Percentiles rank a stretch among this genome's conserved stretches.
phyloP scores from a whole-genome alignment of 345 rosid genomes.

The Camelina sativa region DNA sequence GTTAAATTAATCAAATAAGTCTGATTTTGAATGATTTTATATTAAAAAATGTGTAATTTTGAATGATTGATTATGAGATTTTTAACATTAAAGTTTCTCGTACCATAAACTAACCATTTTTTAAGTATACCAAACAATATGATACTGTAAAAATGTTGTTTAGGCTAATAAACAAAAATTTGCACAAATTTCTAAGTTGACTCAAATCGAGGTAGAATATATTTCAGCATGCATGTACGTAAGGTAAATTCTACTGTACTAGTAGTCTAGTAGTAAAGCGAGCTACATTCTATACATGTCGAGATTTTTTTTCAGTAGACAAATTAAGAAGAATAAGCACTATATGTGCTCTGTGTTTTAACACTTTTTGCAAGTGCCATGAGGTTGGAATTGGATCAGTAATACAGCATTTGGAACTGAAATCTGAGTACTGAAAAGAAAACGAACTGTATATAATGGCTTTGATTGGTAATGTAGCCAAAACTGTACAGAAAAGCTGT shows the following conservation, averaged over 20 bases:
- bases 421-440: conserved; percentile 10
- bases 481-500: no score
- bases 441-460: not conserved
- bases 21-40: no score
- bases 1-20: not conserved
- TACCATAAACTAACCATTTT: not conserved
- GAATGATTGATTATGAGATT: not conserved
- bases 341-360: conserved; percentile 7
- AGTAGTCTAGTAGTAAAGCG: not conserved
- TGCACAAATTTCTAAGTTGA: not conserved
- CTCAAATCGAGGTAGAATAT: not conserved
- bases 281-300: conserved; percentile 2
- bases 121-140: not conserved
- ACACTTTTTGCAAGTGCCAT: not conserved
- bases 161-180: not conserved
- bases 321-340: conserved; percentile 1
- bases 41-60: not conserved
- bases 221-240: not conserved
- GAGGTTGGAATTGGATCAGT: conserved; percentile 27
- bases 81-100: not conserved
- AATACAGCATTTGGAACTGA: conserved; percentile 19
- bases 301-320: not conserved
- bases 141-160: not conserved
- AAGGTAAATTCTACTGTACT: not conserved
- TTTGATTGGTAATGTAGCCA: no score